These are phyloP conservation scores for Hypsizygus marmoreus DNA, from an alignment of 768 basidiomycete genomes.

Conservation along the genomic window DNA sequence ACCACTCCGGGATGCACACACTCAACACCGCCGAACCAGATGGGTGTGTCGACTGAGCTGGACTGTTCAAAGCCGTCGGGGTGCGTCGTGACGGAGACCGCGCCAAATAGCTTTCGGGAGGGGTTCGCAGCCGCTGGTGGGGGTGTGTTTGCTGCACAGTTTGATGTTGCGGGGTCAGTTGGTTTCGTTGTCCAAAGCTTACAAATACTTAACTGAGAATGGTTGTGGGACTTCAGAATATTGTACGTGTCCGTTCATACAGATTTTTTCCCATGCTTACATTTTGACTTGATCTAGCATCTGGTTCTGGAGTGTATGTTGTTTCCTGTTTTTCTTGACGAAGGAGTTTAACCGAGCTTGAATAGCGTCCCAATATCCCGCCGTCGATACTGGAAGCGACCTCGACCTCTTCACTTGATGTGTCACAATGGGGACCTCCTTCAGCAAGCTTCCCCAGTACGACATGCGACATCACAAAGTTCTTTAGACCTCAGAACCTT, in stretches of 20 bases:
- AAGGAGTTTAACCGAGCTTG: constrained; percentile 20
- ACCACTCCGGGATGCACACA: constrained; percentile 50
- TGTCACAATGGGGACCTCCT: constrained; percentile 45
- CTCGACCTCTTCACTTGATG: constrained; percentile 32
- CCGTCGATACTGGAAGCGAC: constrained; percentile 31
- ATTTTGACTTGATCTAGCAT: constrained; percentile 29
- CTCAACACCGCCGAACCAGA: constrained; percentile 37
- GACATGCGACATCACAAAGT: constrained; percentile 41
- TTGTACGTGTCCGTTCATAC: constrained; percentile 22
- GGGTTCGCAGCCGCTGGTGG: constrained; percentile 72
- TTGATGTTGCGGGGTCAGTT: constrained; percentile 48
- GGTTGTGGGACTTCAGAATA: too few relatives aligned
- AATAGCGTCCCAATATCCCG: constrained; percentile 40
- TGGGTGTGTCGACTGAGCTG: constrained; percentile 50
- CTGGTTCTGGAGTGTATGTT: constrained; percentile 50
- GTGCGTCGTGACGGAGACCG: constrained; percentile 63
- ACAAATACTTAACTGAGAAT: too few relatives aligned
- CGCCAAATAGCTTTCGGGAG: constrained; percentile 62
- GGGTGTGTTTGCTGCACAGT: constrained; percentile 76
- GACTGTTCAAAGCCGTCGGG: constrained; percentile 65
- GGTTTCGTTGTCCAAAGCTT: not conserved
- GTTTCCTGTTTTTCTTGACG: too few relatives aligned
- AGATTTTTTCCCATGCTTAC: not conserved
- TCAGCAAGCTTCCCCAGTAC: constrained; percentile 40
- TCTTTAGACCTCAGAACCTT: constrained; percentile 48